Conservation (phyloP, 2,329 filamentous ascomycete genomes). For the Talaromyces sp. region DNA sequence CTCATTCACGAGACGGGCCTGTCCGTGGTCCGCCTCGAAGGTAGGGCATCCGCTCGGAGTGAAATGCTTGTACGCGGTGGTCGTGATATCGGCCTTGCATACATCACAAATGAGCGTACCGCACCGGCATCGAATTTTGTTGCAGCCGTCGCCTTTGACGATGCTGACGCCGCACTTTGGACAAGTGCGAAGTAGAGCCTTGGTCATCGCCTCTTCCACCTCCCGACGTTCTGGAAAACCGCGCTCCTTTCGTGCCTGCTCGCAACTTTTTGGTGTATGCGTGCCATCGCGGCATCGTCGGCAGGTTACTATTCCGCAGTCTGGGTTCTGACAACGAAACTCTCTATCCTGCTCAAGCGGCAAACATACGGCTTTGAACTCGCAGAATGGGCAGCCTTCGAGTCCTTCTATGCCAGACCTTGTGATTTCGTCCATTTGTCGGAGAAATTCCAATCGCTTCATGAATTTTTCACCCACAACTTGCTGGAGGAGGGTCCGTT, state of each 20-base stretch:
- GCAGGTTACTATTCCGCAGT: conserved; percentile 61
- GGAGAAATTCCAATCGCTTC: conserved; percentile 62
- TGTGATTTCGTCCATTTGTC: conserved; percentile 65
- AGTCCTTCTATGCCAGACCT: conserved; percentile 66
- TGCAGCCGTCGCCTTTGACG: conserved; percentile 74
- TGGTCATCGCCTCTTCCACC: conserved; percentile 81
- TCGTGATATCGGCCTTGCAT: conserved; percentile 60
- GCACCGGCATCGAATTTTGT: conserved; percentile 74
- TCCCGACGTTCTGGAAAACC: conserved; percentile 57
- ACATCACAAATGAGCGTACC: conserved; percentile 49
- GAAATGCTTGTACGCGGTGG: conserved; percentile 64
- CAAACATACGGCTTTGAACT: conserved; percentile 69
- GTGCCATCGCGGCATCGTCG: conserved; percentile 63
- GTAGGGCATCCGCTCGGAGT: conserved; percentile 30
- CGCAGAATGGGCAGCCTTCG: conserved; percentile 74
- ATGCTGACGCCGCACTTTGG: conserved; percentile 64
- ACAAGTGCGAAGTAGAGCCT: conserved; percentile 69
- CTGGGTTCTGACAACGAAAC: conserved; percentile 64
- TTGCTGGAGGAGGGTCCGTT: conserved; percentile 46
- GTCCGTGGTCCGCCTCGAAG: conserved; percentile 11
- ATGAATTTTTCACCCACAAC: conserved; percentile 57
- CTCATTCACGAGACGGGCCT: conserved; percentile 19
- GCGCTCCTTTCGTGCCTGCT: conserved; percentile 57
- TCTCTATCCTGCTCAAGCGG: conserved; percentile 64
- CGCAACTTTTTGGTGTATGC: conserved; percentile 68